Conservation (phyloP, 192 early-diverging fungal species). For the Gigaspora rosea region DNA sequence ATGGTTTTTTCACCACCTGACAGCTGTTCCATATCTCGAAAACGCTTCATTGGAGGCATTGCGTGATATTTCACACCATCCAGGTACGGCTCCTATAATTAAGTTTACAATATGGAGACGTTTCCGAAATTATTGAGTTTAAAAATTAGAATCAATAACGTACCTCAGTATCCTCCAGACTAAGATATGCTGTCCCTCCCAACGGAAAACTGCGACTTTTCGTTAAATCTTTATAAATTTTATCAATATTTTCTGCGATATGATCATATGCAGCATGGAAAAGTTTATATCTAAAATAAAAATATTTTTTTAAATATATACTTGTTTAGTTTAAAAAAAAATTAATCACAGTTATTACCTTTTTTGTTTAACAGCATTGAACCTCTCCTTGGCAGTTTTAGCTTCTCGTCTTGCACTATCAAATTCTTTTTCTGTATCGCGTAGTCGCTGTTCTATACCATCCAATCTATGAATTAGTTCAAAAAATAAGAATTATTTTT, state of each 20-base stretch:
- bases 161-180: slow-evolving; percentile 82
- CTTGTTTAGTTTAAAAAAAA: background rate
- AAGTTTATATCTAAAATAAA: slow-evolving; percentile 46
- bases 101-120: too few species aligned
- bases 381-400: slow-evolving; percentile 79
- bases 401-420: slow-evolving; percentile 78
- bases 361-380: slow-evolving; percentile 77
- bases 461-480: slow-evolving; percentile 53
- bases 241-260: slow-evolving; percentile 89
- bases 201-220: slow-evolving; percentile 80
- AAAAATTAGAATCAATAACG: background rate
- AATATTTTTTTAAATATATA: background rate
- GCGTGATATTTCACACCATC: slow-evolving; percentile 97
- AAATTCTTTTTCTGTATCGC: slow-evolving; percentile 82
- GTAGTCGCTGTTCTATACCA: slow-evolving; percentile 77
- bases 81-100: slow-evolving; percentile 78
- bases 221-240: slow-evolving; percentile 95
- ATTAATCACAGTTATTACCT: slow-evolving; percentile 47
- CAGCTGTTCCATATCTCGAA: slow-evolving; percentile 98
- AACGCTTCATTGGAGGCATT: slow-evolving; percentile 99
- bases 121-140: background rate
- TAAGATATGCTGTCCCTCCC: slow-evolving; percentile 94
- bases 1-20: slow-evolving; percentile 99
- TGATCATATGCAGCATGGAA: slow-evolving; percentile 89
- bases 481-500: background rate